phyloP scores from a whole-genome alignment of 225 moss, liverwort and hornwort species.

The Climacium dendroides region DNA sequence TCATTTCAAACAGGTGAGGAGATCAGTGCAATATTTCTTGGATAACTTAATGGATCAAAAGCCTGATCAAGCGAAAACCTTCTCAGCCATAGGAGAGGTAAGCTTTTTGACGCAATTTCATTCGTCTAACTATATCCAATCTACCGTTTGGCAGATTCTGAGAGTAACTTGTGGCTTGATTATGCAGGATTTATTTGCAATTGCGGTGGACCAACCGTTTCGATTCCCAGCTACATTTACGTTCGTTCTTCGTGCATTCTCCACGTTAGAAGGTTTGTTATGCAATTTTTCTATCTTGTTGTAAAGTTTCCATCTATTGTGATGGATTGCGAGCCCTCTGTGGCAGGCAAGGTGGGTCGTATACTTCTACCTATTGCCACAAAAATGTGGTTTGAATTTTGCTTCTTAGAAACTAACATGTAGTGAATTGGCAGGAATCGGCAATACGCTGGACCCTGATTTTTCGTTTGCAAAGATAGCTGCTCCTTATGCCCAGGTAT shows the following conservation, averaged over 20 bases:
- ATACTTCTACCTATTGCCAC: not conserved
- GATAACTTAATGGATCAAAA: conserved; percentile 92
- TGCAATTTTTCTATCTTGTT: not conserved
- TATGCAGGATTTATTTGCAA: conserved; percentile 89
- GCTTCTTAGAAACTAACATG: not conserved
- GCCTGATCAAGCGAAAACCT: conserved; percentile 78
- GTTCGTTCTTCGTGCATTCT: conserved; percentile 92
- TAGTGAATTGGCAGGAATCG: conserved; percentile 51
- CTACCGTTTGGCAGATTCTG: not conserved
- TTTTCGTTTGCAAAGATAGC: conserved; percentile 96
- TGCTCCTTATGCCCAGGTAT: conserved; percentile 96
- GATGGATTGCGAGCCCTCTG: not conserved
- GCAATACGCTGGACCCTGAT: conserved; percentile 65
- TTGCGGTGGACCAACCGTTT: conserved; percentile 95
- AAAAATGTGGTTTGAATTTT: not conserved
- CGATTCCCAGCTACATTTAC: conserved; percentile 98
- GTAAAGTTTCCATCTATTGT: not conserved
- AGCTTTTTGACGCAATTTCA: not conserved
- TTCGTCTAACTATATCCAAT: not conserved
- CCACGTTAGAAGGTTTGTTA: conserved; percentile 76
- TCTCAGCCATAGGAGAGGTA: conserved; percentile 98
- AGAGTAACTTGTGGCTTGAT: not conserved
- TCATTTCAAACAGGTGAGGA: conserved; percentile 52
- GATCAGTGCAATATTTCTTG: conserved; percentile 87
- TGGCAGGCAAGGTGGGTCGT: not conserved